A percentile compares a stretch with the other conserved stretches of the same genome.
These are phyloP conservation scores for Cystobasidium pallidum DNA, from an alignment of 1,284 basidiomycete species.

Conservation along the genomic window DNA sequence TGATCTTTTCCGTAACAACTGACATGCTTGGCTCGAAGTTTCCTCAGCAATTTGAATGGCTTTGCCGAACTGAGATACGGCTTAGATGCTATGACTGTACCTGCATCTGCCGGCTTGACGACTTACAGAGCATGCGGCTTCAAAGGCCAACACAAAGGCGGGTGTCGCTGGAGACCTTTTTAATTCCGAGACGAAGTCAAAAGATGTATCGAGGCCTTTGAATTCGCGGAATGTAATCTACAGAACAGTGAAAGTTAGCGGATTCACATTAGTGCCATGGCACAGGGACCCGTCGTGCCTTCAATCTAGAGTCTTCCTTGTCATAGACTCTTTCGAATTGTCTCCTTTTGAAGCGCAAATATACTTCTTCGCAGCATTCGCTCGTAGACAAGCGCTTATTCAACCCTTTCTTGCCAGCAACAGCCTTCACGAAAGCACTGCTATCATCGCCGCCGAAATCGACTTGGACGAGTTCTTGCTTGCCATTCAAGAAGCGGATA, in stretches of 20 bases:
- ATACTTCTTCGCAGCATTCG: conserved; percentile 20
- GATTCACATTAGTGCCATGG: not conserved
- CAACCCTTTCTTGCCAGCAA: conserved; percentile 32
- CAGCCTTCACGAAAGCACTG: conserved; percentile 14
- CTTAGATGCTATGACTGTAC: too few relatives aligned
- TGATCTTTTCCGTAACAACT: not conserved
- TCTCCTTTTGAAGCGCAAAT: conserved; percentile 3
- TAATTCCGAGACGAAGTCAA: conserved; percentile 10
- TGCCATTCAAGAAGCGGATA: conserved; percentile 39
- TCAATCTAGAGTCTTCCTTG: not conserved
- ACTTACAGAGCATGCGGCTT: conserved; percentile 33
- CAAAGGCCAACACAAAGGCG: conserved; percentile 34
- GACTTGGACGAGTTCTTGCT: conserved; percentile 25
- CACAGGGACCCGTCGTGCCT: not conserved
- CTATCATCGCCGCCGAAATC: conserved; percentile 16
- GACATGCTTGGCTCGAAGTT: conserved; percentile 19
- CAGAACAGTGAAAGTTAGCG: not conserved
- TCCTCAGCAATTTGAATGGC: not conserved
- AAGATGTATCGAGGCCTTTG: not conserved
- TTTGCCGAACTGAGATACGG: conserved; percentile 11
- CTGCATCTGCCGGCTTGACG: not conserved
- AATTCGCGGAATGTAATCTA: conserved; percentile 7
- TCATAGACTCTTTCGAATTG: conserved; percentile 3
- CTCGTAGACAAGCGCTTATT: conserved; percentile 8
- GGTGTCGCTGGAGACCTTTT: conserved; percentile 14